These are phyloP conservation scores for Plasmodium billcollinsi DNA, from an alignment of 169 alveolate genomes.

Conservation along the genomic window DNA sequence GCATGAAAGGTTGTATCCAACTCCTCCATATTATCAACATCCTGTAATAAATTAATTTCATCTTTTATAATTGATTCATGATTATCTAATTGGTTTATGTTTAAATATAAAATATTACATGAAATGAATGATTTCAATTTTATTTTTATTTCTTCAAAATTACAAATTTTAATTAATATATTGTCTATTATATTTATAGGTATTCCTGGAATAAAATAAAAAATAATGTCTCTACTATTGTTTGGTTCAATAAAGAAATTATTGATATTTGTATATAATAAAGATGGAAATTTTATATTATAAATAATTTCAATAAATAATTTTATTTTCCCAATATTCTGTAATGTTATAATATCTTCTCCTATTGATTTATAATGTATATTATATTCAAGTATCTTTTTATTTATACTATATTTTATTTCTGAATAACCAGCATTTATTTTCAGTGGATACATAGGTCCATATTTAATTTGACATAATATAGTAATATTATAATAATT, in stretches of 20 bases:
- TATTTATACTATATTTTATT: slow-evolving; percentile 50
- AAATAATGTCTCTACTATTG: slow-evolving; percentile 65
- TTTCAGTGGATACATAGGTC: slow-evolving; percentile 54
- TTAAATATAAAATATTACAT: slow-evolving; percentile 41
- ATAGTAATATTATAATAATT: slow-evolving; percentile 46
- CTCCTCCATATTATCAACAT: not conserved
- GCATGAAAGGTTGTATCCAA: not conserved
- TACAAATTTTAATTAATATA: slow-evolving; percentile 59
- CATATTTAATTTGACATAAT: slow-evolving; percentile 55
- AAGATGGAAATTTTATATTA: slow-evolving; percentile 68
- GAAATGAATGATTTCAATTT: slow-evolving; percentile 10
- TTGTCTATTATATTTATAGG: slow-evolving; percentile 34
- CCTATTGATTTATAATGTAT: slow-evolving; percentile 47
- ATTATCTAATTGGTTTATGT: not conserved
- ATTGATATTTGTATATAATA: slow-evolving; percentile 60
- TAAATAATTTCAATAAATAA: slow-evolving; percentile 47
- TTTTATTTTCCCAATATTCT: slow-evolving; percentile 64
- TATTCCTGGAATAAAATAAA: slow-evolving; percentile 55
- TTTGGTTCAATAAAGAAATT: slow-evolving; percentile 66
- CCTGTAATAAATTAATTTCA: not conserved
- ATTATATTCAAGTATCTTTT: slow-evolving; percentile 30
- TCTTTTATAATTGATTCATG: not conserved
- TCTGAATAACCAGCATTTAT: slow-evolving; percentile 70
- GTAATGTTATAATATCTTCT: slow-evolving; percentile 62
- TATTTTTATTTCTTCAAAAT: slow-evolving; percentile 66